Percentiles rank a stretch among this genome's conserved stretches.
phyloP scores from a whole-genome alignment of 371 early-diverging fungal species.

The Rhizopus delemar region DNA sequence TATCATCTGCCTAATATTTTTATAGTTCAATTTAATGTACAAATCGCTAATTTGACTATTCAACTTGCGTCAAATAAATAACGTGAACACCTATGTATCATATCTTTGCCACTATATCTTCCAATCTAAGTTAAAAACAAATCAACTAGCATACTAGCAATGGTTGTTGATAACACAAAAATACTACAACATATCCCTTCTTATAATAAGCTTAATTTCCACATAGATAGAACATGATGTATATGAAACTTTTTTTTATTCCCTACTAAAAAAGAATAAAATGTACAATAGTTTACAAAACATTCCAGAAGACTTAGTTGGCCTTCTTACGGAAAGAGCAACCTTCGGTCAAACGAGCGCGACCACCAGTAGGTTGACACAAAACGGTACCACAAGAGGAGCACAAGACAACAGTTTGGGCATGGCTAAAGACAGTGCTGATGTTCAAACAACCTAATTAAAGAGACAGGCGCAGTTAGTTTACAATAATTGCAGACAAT shows the following conservation, averaged over 20 bases:
- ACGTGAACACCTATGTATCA: too few relatives aligned
- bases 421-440: constrained; percentile 98
- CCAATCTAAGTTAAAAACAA: constrained; percentile 83
- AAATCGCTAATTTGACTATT: too few relatives aligned
- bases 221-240: not conserved
- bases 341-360: constrained; percentile 93
- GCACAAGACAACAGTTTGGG: constrained; percentile 98
- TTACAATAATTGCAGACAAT: not conserved
- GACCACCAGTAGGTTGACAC: constrained; percentile 99
- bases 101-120: constrained; percentile 50
- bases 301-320: constrained; percentile 9
- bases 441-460: constrained; percentile 89
- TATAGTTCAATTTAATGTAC: too few relatives aligned
- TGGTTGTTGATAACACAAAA: constrained; percentile 80
- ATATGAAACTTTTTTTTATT: constrained; percentile 3
- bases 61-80: too few relatives aligned
- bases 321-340: constrained; percentile 23
- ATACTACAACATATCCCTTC: constrained; percentile 50
- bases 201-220: constrained; percentile 33
- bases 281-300: constrained; percentile 2
- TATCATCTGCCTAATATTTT: too few relatives aligned
- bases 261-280: constrained; percentile 2
- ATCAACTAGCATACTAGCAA: constrained; percentile 94
- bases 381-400: constrained; percentile 93
- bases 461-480: not conserved